A percentile compares a stretch with the other conserved stretches of the same genome.
Evolutionary conservation across 1,139 yeast genomes (phyloP).

Genomic region (Yamadazyma epiphylla): DNA sequence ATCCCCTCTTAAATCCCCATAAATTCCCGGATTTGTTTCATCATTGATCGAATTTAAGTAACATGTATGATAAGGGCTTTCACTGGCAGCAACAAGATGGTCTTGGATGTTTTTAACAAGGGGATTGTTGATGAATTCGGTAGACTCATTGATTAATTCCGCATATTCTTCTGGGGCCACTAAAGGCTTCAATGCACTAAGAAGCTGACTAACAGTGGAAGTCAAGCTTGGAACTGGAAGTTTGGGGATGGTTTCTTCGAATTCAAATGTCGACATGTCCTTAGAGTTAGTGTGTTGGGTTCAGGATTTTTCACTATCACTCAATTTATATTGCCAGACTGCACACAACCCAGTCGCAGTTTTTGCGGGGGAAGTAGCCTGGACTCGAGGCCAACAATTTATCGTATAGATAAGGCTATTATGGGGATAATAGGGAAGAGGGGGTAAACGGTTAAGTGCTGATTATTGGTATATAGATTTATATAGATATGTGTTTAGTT

Average conservation of each 20-base stretch:
- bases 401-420: too few species aligned
- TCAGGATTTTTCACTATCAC: too few species aligned
- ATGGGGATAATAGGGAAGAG: too few species aligned
- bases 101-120: conserved; percentile 46
- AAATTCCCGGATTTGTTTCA: conserved; percentile 58
- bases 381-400: too few species aligned
- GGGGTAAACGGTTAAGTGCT: too few species aligned
- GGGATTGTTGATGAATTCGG: conserved; percentile 39
- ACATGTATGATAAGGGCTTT: conserved; percentile 39
- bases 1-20: conserved; percentile 62
- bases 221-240: conserved; percentile 54
- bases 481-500: too few species aligned
- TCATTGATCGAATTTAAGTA: conserved; percentile 60
- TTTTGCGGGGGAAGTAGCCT: not conserved
- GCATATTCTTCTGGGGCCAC: conserved; percentile 40
- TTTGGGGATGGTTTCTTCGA: conserved; percentile 31
- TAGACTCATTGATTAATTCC: conserved; percentile 36
- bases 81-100: conserved; percentile 45
- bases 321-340: not conserved
- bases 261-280: conserved; percentile 15
- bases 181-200: conserved; percentile 49
- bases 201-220: conserved; percentile 43
- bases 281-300: too few species aligned
- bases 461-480: too few species aligned
- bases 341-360: not conserved